Percentiles rank a stretch among this genome's conserved stretches.
These are phyloP conservation scores for Aspergillus sp. DNA, from an alignment of 2,329 filamentous ascomycete genomes.

Conservation along the genomic window DNA sequence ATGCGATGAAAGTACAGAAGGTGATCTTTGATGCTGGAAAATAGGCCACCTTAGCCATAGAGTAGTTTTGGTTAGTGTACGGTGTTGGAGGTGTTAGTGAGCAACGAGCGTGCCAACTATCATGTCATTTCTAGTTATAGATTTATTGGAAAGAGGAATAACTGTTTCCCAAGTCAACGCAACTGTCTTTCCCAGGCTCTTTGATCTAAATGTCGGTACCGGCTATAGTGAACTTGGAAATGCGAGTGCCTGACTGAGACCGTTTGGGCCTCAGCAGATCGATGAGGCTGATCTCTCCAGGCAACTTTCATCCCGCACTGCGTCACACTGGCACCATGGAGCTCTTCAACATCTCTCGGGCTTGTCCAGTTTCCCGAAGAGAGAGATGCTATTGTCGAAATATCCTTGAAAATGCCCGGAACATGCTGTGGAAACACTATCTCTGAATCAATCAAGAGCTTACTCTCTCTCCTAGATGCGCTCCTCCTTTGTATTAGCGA, in stretches of 20 bases:
- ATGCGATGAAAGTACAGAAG: conserved; percentile 75
- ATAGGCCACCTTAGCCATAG: conserved; percentile 26
- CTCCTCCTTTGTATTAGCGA: background rate
- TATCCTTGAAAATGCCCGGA: background rate
- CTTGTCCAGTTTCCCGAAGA: background rate
- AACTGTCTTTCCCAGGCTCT: background rate
- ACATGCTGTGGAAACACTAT: too few relatives aligned
- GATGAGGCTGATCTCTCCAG: too few relatives aligned
- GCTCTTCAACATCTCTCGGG: background rate
- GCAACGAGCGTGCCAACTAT: background rate
- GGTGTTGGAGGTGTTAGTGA: too few relatives aligned
- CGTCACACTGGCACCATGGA: background rate
- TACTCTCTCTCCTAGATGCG: conserved; percentile 2
- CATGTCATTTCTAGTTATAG: background rate
- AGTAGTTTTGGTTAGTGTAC: background rate
- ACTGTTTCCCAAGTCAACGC: too few relatives aligned
- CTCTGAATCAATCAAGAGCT: background rate
- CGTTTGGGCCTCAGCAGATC: too few relatives aligned
- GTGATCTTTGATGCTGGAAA: conserved; percentile 65
- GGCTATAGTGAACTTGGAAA: too few relatives aligned
- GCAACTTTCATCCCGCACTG: too few relatives aligned
- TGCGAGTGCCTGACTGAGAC: too few relatives aligned
- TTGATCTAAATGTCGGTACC: too few relatives aligned
- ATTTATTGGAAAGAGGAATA: too few relatives aligned
- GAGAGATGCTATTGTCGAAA: background rate